phyloP scores from a whole-genome alignment of 345 rosid genomes.

The Gossypium sturtianum region DNA sequence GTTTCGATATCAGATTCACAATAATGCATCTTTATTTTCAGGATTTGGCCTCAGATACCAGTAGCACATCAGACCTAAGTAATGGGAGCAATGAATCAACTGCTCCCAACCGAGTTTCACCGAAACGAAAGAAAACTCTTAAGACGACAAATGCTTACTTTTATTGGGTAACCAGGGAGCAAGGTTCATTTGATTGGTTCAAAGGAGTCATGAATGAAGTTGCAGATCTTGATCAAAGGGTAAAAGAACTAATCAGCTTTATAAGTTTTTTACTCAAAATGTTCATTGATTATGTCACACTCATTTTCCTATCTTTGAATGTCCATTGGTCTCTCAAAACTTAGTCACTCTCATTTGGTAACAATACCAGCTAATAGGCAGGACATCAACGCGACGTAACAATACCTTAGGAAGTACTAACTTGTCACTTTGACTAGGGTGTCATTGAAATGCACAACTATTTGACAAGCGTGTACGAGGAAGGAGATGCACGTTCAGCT shows the following conservation, averaged over 20 bases:
- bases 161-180: conserved; percentile 99
- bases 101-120: conserved; percentile 33
- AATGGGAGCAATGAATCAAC: conserved; percentile 45
- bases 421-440: conserved; percentile 42
- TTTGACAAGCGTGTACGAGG: conserved; percentile 96
- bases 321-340: background rate
- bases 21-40: conserved; percentile 23
- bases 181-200: conserved; percentile 99
- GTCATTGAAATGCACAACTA: conserved; percentile 99
- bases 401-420: conserved; percentile 1
- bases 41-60: conserved; percentile 63
- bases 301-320: background rate
- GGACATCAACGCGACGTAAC: background rate
- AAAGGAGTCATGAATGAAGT: conserved; percentile 98
- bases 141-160: conserved; percentile 96
- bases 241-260: conserved; percentile 19
- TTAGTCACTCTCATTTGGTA: background rate
- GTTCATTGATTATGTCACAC: background rate
- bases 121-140: conserved; percentile 50
- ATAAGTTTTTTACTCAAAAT: background rate
- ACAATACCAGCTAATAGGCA: background rate
- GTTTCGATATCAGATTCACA: background rate
- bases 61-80: conserved; percentile 66
- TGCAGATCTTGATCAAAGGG: conserved; percentile 93
- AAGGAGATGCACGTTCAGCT: conserved; percentile 99